Percentiles rank a stretch among this genome's conserved stretches.
These are phyloP conservation scores for Crucibulum parvulum DNA, from an alignment of 1,284 basidiomycete species.

Conservation along the genomic window DNA sequence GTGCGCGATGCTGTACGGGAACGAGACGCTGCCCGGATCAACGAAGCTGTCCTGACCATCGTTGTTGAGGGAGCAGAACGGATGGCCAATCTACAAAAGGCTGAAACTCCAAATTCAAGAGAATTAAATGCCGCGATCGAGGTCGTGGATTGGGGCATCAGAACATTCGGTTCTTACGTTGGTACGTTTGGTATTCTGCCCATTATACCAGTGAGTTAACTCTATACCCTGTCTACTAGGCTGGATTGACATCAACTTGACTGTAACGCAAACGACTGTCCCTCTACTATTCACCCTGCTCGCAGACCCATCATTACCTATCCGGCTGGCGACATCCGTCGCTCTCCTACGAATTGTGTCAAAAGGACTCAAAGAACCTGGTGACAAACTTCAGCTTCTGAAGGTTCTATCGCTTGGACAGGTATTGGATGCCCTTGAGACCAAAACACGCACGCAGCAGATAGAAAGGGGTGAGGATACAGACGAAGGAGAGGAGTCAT, in stretches of 20 bases:
- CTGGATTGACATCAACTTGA: constrained; percentile 98
- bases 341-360: constrained; percentile 85
- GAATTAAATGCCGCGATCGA: constrained; percentile 75
- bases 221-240: constrained; percentile 56
- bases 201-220: neutral
- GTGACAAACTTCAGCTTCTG: constrained; percentile 91
- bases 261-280: constrained; percentile 91
- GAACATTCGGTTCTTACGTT: constrained; percentile 93
- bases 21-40: constrained; percentile 87
- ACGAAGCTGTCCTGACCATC: constrained; percentile 87
- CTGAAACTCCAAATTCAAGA: constrained; percentile 46
- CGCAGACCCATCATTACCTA: constrained; percentile 78
- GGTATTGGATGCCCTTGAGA: constrained; percentile 82
- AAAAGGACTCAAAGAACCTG: constrained; percentile 93
- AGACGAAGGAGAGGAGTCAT: constrained; percentile 85
- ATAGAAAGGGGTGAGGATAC: constrained; percentile 68
- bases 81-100: constrained; percentile 61
- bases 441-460: constrained; percentile 76
- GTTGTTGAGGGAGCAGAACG: constrained; percentile 78
- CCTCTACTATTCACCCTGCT: constrained; percentile 88
- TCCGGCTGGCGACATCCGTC: constrained; percentile 85
- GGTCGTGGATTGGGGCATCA: constrained; percentile 87
- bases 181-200: constrained; percentile 62
- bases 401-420: constrained; percentile 88
- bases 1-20: constrained; percentile 92